Percentiles rank a stretch among this genome's conserved stretches.
Conservation (phyloP, 23 red algal species). For the Agarophyton chilense region DNA sequence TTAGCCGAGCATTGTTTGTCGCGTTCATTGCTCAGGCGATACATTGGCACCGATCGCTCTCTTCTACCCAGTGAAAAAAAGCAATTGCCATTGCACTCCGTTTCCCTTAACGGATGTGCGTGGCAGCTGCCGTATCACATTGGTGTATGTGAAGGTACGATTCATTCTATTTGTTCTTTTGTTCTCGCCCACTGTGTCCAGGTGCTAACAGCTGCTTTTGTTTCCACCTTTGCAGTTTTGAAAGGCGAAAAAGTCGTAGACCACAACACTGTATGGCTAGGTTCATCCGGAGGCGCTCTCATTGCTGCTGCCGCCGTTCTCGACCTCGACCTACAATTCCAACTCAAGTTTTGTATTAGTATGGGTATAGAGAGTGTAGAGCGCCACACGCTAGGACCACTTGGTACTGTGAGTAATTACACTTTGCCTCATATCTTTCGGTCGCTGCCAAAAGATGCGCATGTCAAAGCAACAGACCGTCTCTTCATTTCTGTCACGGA, state of each 20-base stretch:
- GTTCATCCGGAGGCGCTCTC: slow-evolving; percentile 56
- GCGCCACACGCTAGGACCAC: slow-evolving; percentile 26
- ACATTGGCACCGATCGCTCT: slow-evolving; percentile 25
- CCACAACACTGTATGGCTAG: slow-evolving; percentile 44
- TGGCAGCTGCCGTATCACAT: slow-evolving; percentile 70
- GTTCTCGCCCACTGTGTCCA: neutral
- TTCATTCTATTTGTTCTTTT: neutral
- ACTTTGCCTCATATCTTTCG: slow-evolving; percentile 17
- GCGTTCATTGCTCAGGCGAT: neutral
- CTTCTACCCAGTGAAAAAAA: neutral
- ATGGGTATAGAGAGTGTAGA: slow-evolving; percentile 29
- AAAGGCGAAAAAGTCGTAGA: slow-evolving; percentile 43
- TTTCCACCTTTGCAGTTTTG: neutral
- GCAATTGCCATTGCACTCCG: slow-evolving; percentile 31
- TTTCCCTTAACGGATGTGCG: slow-evolving; percentile 55
- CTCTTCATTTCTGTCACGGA: slow-evolving; percentile 56
- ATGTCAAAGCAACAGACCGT: slow-evolving; percentile 46
- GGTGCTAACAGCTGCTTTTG: neutral
- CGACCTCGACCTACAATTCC: slow-evolving; percentile 43
- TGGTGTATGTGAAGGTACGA: slow-evolving; percentile 61
- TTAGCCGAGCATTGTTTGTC: slow-evolving; percentile 31
- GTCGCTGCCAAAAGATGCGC: slow-evolving; percentile 43
- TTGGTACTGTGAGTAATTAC: slow-evolving; percentile 32
- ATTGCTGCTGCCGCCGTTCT: slow-evolving; percentile 37
- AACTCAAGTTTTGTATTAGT: slow-evolving; percentile 30